These are phyloP conservation scores for Amaranthus tricolor DNA, from an alignment of 179 eudicot species.

Conservation along the genomic window DNA sequence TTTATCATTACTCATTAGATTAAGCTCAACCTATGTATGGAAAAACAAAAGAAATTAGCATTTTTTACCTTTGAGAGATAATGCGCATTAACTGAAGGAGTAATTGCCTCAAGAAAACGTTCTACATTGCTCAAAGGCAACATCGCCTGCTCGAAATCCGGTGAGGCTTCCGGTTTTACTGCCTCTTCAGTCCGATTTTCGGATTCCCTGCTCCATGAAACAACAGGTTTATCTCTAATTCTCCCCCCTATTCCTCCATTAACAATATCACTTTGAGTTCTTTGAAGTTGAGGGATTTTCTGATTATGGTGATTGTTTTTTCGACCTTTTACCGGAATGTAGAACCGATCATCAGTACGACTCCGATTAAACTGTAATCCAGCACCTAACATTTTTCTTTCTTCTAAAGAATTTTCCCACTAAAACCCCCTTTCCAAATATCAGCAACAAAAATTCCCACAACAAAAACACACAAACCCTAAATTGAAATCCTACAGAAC, in stretches of 20 bases:
- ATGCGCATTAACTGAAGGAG: conserved; percentile 78
- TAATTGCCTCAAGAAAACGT: conserved; percentile 67
- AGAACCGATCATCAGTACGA: conserved; percentile 66
- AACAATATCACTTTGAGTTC: conserved; percentile 58
- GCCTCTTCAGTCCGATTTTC: conserved; percentile 31
- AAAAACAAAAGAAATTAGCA: background rate
- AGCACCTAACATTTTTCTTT: conserved; percentile 60
- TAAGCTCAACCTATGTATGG: no score
- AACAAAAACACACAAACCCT: conserved; percentile 1
- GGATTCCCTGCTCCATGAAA: conserved; percentile 23
- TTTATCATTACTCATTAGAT: no score
- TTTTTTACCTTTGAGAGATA: conserved; percentile 60
- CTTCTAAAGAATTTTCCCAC: background rate
- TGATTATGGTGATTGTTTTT: conserved; percentile 32
- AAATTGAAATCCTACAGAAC: background rate
- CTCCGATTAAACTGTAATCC: conserved; percentile 68
- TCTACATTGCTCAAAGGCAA: conserved; percentile 58
- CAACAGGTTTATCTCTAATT: conserved; percentile 5
- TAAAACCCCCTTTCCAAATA: conserved; percentile 21
- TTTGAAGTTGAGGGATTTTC: conserved; percentile 34
- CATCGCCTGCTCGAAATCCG: conserved; percentile 19
- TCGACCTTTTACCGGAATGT: conserved; percentile 51
- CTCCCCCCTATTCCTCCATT: conserved; percentile 25
- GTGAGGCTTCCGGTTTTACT: conserved; percentile 22
- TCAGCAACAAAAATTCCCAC: background rate